Percentiles rank a stretch among this genome's conserved stretches.
These are phyloP conservation scores for Globisporangium irregulare DNA, from an alignment of 352 stramenopile genomes.

Conservation along the genomic window DNA sequence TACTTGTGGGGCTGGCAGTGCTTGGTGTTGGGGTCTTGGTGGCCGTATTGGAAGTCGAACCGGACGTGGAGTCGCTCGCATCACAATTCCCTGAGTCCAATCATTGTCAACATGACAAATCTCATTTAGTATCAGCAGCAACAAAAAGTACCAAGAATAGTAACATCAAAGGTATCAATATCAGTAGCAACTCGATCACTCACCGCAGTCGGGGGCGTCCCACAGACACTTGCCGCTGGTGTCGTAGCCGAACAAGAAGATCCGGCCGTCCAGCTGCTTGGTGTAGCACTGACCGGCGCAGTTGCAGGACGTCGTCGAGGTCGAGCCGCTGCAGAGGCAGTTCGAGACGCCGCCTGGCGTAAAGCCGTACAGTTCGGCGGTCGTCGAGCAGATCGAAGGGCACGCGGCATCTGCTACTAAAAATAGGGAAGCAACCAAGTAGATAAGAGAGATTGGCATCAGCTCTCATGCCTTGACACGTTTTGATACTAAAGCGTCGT, in stretches of 20 bases:
- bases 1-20: conserved; percentile 15
- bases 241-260: conserved; percentile 29
- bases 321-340: conserved; percentile 15
- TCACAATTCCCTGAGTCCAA: conserved; percentile 6
- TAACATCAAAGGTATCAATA: background rate
- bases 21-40: conserved; percentile 3
- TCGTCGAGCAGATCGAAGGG: conserved; percentile 35
- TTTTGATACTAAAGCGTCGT: background rate
- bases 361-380: conserved; percentile 34
- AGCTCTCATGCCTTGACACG: background rate
- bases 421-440: background rate
- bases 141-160: background rate
- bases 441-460: background rate
- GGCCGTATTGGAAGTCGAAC: background rate
- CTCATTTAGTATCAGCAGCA: background rate
- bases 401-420: conserved; percentile 23
- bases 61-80: background rate
- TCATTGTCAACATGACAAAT: background rate
- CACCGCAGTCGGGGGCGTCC: conserved; percentile 16
- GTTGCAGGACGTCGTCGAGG: conserved; percentile 21
- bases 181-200: background rate
- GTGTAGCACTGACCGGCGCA: conserved; percentile 41
- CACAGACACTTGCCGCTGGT: conserved; percentile 6
- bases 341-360: conserved; percentile 25
- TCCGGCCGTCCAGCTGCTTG: conserved; percentile 16